These are phyloP conservation scores for Cenchrus fungigraminus DNA, from an alignment of 176 grass and related monocot species.

Conservation along the genomic window DNA sequence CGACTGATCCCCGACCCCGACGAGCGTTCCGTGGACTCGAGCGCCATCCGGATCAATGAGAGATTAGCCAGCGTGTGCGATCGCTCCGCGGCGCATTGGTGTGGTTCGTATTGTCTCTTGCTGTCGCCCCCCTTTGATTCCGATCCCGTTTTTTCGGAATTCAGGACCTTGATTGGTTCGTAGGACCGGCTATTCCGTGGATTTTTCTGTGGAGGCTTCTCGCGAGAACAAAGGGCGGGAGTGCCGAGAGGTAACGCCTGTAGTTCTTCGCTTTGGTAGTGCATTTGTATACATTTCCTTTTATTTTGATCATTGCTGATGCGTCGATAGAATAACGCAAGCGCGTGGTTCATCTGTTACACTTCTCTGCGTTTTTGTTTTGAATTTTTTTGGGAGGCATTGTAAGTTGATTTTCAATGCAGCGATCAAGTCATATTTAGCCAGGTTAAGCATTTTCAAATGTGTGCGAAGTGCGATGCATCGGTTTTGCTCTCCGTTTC, in stretches of 20 bases:
- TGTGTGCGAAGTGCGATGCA: background rate
- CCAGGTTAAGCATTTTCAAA: background rate
- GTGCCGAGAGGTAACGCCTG: background rate
- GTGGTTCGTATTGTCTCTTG: slow-evolving; percentile 3
- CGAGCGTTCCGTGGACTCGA: slow-evolving; percentile 11
- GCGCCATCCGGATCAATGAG: background rate
- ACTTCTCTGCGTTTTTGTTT: background rate
- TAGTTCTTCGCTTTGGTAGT: background rate
- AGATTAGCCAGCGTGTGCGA: background rate
- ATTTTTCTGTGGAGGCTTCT: background rate
- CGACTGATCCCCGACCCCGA: background rate
- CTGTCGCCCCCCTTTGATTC: background rate
- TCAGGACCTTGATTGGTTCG: too few species aligned
- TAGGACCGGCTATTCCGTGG: background rate
- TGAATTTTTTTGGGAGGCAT: background rate
- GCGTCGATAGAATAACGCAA: background rate
- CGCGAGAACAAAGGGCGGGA: background rate
- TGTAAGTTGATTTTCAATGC: background rate
- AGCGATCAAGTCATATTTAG: background rate
- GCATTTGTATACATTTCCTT: background rate
- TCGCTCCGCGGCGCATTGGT: background rate
- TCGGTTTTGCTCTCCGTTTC: background rate
- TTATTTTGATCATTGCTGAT: background rate
- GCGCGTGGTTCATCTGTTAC: background rate
- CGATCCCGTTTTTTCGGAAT: background rate